phyloP scores from a whole-genome alignment of 257 asterid genomes.

The Agastache rugosa region DNA sequence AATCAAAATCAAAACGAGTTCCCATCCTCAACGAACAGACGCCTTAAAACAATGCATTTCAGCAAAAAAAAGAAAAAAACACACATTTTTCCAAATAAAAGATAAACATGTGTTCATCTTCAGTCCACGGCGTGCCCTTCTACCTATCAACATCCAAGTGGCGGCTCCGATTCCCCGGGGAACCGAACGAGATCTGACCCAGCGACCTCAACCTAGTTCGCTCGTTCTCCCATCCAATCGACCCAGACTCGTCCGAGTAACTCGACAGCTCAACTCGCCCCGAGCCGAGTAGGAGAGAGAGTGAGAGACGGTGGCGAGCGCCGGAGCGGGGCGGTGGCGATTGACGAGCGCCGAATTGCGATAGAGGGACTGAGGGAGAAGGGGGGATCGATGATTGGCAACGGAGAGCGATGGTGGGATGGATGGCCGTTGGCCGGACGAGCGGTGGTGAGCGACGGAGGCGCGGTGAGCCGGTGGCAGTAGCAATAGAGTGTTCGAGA shows the following conservation, averaged over 20 bases:
- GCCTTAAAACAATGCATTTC: neutral
- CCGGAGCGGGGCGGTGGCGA: too few relatives aligned
- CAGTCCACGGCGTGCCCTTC: slow-evolving; percentile 86
- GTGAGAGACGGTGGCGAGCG: too few relatives aligned
- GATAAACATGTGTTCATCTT: slow-evolving; percentile 76
- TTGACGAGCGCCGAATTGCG: too few relatives aligned
- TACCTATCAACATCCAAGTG: slow-evolving; percentile 58
- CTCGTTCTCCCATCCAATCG: slow-evolving; percentile 41
- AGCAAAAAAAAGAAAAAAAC: neutral
- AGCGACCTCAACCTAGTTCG: slow-evolving; percentile 39
- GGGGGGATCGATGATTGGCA: too few relatives aligned
- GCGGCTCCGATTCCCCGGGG: slow-evolving; percentile 44
- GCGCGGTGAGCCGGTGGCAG: too few relatives aligned
- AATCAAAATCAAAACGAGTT: neutral
- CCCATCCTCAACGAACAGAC: neutral
- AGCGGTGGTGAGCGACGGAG: too few relatives aligned
- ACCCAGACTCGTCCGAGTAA: slow-evolving; percentile 47
- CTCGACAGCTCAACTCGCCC: slow-evolving; percentile 70
- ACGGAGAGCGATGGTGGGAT: too few relatives aligned
- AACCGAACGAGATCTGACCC: slow-evolving; percentile 71
- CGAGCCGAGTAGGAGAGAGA: too few relatives aligned
- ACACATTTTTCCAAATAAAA: neutral
- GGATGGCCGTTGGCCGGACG: too few relatives aligned
- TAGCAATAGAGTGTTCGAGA: too few relatives aligned
- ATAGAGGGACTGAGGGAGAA: too few relatives aligned